Evolutionary conservation across 805 yeast genomes (phyloP).

Genomic region (Candida ovalis): DNA sequence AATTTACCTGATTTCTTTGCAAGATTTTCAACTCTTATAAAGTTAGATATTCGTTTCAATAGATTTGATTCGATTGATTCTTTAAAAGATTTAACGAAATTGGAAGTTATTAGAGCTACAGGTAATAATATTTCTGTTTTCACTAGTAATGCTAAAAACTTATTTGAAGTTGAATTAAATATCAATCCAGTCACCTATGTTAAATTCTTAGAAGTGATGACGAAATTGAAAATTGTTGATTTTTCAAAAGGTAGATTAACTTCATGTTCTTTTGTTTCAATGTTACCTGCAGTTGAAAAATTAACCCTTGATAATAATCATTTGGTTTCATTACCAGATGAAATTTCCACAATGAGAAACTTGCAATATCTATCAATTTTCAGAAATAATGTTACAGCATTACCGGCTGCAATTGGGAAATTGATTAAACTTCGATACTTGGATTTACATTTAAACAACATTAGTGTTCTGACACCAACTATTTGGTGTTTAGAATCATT

Average conservation of each 20-base stretch:
- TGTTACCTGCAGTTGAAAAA: constrained; percentile 64
- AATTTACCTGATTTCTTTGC: constrained; percentile 51
- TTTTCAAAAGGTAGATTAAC: constrained; percentile 81
- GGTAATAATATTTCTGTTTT: constrained; percentile 74
- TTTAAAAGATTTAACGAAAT: constrained; percentile 51
- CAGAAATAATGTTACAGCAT: constrained; percentile 65
- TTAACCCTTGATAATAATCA: constrained; percentile 79
- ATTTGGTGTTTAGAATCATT: constrained; percentile 61
- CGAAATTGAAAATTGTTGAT: constrained; percentile 65
- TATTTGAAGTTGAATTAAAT: constrained; percentile 69
- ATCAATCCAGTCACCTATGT: constrained; percentile 81
- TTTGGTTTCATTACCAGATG: constrained; percentile 69
- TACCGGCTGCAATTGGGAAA: constrained; percentile 65
- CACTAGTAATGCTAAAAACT: constrained; percentile 54
- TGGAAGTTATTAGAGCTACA: constrained; percentile 71
- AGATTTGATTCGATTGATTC: constrained; percentile 50
- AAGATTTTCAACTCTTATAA: constrained; percentile 52
- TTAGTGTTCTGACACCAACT: constrained; percentile 62
- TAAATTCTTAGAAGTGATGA: constrained; percentile 48
- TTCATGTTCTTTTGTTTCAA: constrained; percentile 61
- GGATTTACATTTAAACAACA: constrained; percentile 82
- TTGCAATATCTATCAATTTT: constrained; percentile 66
- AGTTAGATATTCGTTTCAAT: constrained; percentile 78
- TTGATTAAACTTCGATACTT: constrained; percentile 58
- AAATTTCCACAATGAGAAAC: constrained; percentile 54